Conservation (phyloP, 2,329 filamentous ascomycete species). For the Zymoseptoria brevis region DNA sequence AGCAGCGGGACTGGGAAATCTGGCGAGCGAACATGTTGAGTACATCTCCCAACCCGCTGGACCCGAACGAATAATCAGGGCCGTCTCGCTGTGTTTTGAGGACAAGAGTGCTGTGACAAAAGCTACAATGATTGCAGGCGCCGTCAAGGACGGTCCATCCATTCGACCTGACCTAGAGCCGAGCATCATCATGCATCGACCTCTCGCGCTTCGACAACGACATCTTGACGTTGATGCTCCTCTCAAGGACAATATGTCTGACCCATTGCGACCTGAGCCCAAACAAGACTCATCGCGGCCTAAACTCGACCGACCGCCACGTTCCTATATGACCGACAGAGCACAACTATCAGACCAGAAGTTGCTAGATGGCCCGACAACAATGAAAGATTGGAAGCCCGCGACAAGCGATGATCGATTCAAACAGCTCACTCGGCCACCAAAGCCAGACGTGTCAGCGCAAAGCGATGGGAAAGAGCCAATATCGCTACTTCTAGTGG, state of each 20-base stretch:
- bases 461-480: not conserved
- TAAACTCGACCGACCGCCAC: conserved; percentile 3
- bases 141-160: conserved; percentile 9
- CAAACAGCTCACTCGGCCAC: not conserved
- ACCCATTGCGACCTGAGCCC: not conserved
- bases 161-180: conserved; percentile 6
- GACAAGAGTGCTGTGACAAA: conserved; percentile 5
- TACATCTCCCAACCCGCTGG: conserved; percentile 22
- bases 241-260: not conserved
- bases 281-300: not conserved
- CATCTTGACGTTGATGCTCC: not conserved
- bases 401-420: not conserved
- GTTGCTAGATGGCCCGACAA: not conserved
- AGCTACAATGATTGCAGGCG: conserved; percentile 5
- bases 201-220: not conserved
- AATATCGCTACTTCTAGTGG: conserved; percentile 24
- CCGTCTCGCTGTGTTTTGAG: conserved; percentile 15
- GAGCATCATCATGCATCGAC: not conserved
- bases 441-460: not conserved
- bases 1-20: conserved; percentile 12
- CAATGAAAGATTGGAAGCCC: not conserved
- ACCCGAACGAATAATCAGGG: conserved; percentile 18
- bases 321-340: not conserved
- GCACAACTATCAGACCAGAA: not conserved
- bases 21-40: conserved; percentile 17